A percentile compares a stretch with the other conserved stretches of the same genome.
Evolutionary conservation across 129 eudicot genomes (phyloP).

Genomic region (Artemisia argyi): DNA sequence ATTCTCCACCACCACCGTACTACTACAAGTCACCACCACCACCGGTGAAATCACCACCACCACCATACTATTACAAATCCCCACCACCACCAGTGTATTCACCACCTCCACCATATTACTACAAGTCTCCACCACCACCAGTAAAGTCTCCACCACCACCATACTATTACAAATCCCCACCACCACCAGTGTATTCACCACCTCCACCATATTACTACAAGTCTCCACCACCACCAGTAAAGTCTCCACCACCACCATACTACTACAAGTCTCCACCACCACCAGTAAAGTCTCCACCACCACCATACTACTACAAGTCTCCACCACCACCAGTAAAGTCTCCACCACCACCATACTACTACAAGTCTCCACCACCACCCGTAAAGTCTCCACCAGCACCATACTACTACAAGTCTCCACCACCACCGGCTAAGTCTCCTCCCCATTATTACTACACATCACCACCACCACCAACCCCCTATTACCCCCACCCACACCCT

Average conservation of each 20-base stretch:
- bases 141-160: slow-evolving; percentile 37
- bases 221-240: slow-evolving; percentile 37
- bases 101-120: slow-evolving; percentile 47
- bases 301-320: slow-evolving; percentile 28
- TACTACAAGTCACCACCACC: slow-evolving; percentile 43
- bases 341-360: slow-evolving; percentile 39
- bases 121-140: slow-evolving; percentile 41
- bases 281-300: slow-evolving; percentile 26
- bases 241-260: slow-evolving; percentile 40
- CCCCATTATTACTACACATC: slow-evolving; percentile 44
- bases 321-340: slow-evolving; percentile 27
- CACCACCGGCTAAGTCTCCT: slow-evolving; percentile 39
- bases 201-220: slow-evolving; percentile 40
- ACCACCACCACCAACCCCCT: slow-evolving; percentile 56
- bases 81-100: slow-evolving; percentile 40
- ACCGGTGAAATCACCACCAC: slow-evolving; percentile 35
- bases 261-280: slow-evolving; percentile 37
- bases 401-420: slow-evolving; percentile 44
- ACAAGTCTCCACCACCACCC: slow-evolving; percentile 41
- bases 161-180: slow-evolving; percentile 32
- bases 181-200: slow-evolving; percentile 36
- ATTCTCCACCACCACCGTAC: slow-evolving; percentile 32
- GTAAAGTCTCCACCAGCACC: slow-evolving; percentile 40
- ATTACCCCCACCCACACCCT: slow-evolving; percentile 37
- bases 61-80: slow-evolving; percentile 36